Conservation (phyloP, 371 early-diverging fungal species). For the Rhizopus sp. region DNA sequence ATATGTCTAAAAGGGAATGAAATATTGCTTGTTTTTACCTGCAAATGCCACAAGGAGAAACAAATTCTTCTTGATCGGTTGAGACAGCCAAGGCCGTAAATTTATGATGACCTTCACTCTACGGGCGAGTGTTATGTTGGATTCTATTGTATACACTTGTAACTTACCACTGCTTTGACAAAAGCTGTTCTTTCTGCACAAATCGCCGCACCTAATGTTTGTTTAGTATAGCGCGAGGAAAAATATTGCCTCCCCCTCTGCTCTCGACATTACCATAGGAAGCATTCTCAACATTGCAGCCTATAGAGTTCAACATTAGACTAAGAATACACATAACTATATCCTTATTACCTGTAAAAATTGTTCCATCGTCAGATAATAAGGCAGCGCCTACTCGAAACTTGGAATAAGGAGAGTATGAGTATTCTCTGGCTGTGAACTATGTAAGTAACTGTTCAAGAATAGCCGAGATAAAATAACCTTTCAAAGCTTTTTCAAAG, state of each 20-base stretch:
- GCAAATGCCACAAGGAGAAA: conserved; percentile 84
- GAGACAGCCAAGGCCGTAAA: conserved; percentile 71
- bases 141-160: neutral
- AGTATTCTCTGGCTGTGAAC: conserved; percentile 47
- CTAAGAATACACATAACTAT: neutral
- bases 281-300: conserved; percentile 85
- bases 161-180: conserved; percentile 76
- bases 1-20: neutral
- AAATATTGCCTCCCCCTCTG: neutral
- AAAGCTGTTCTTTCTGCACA: conserved; percentile 88
- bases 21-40: conserved; percentile 37
- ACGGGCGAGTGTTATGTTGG: neutral
- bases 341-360: conserved; percentile 54
- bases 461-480: conserved; percentile 5
- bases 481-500: conserved; percentile 16
- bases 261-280: conserved; percentile 59
- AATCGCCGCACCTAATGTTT: conserved; percentile 58
- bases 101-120: conserved; percentile 70
- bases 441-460: neutral
- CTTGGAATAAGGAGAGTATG: conserved; percentile 84
- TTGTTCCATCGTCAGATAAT: conserved; percentile 61
- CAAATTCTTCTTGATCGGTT: conserved; percentile 54
- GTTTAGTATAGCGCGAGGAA: neutral
- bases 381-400: conserved; percentile 85
- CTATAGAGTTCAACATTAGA: conserved; percentile 29